phyloP scores from a whole-genome alignment of 2,329 filamentous ascomycete species.

The Teratosphaeria gauchensis region DNA sequence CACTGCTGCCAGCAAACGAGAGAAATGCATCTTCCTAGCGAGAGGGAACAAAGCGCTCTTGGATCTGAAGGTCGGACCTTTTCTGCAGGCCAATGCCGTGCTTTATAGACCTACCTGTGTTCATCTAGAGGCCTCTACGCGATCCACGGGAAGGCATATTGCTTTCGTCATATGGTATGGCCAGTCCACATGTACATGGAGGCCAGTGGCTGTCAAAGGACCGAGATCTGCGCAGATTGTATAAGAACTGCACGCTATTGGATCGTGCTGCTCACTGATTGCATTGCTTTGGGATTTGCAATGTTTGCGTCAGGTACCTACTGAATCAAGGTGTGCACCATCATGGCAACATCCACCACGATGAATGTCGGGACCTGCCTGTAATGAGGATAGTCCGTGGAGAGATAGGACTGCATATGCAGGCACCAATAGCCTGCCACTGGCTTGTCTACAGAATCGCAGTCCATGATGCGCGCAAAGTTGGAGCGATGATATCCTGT shows the following conservation, averaged over 20 bases:
- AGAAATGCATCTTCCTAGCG: slow-evolving; percentile 13
- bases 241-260: not conserved
- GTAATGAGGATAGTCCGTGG: not conserved
- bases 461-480: not conserved
- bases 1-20: slow-evolving; percentile 9
- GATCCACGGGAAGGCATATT: not conserved
- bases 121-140: not conserved
- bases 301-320: not conserved
- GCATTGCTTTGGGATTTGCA: not conserved
- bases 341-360: not conserved
- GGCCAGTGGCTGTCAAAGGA: not conserved
- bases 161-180: not conserved
- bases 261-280: not conserved
- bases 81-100: not conserved
- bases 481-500: not conserved
- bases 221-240: not conserved
- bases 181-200: not conserved
- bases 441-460: not conserved
- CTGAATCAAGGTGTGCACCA: not conserved
- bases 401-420: not conserved
- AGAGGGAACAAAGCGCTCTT: not conserved
- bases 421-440: not conserved
- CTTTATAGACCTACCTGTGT: not conserved
- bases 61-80: not conserved
- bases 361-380: not conserved